A percentile compares a stretch with the other conserved stretches of the same genome.
Evolutionary conservation across 352 stramenopile species (phyloP).

Genomic region (Pythium rishiriense): DNA sequence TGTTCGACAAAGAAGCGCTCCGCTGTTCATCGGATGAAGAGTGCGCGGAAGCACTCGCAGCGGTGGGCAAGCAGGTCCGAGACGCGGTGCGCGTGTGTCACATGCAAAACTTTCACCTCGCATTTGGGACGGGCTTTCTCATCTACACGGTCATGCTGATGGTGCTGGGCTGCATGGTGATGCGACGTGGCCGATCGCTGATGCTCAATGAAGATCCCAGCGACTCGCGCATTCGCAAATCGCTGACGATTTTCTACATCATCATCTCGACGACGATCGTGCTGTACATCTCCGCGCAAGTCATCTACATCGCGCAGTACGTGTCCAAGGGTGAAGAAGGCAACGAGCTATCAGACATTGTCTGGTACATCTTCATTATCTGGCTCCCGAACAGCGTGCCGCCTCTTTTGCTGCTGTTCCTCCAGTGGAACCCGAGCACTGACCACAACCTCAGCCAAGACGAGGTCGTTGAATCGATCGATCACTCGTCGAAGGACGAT

Average conservation of each 20-base stretch:
- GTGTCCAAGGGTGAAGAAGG: constrained; percentile 53
- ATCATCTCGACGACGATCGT: constrained; percentile 88
- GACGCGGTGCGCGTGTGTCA: constrained; percentile 66
- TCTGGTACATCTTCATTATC: constrained; percentile 89
- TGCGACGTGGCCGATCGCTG: constrained; percentile 76
- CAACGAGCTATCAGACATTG: constrained; percentile 71
- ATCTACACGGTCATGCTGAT: constrained; percentile 86
- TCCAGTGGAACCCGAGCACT: constrained; percentile 86
- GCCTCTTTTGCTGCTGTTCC: constrained; percentile 75
- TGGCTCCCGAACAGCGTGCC: constrained; percentile 79
- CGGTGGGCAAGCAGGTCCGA: constrained; percentile 66
- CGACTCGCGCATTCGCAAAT: constrained; percentile 80
- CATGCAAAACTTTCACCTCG: constrained; percentile 83
- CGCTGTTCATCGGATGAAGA: constrained; percentile 56
- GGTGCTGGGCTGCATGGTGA: constrained; percentile 85
- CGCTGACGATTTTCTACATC: constrained; percentile 86
- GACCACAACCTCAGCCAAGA: constrained; percentile 59
- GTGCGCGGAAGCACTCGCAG: constrained; percentile 55
- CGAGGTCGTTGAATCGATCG: constrained; percentile 49
- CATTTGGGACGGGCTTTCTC: constrained; percentile 75
- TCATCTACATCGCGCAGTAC: constrained; percentile 89
- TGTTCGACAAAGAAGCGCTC: constrained; percentile 66
- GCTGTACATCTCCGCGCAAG: constrained; percentile 83
- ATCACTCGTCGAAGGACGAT: constrained; percentile 77
- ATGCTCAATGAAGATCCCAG: constrained; percentile 88